Evolutionary conservation across 2,329 filamentous ascomycete species (phyloP), one percentile per base, ranked within the genome.

Genomic region (Clonostachys rosea): DNA sequence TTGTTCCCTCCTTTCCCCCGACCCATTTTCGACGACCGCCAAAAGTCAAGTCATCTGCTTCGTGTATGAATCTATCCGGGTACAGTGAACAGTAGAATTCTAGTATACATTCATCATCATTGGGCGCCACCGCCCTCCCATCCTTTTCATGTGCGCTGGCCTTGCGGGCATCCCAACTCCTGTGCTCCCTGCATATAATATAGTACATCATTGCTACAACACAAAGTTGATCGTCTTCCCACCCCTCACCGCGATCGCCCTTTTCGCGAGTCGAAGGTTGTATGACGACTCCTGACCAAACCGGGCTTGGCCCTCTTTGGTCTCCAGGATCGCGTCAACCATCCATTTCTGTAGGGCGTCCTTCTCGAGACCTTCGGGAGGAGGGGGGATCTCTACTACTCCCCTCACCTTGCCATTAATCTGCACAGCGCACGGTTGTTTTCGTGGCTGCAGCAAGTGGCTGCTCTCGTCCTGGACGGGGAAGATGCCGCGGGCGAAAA

Each of bases 151-250:
- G 24, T 30, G 24, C 6, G 24, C 4, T 30, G 24, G 2, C 24
- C 24, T 30, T 30, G 24, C 9, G 8, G 24, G 24, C 24, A 30
- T 30, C 24, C 18, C 24, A 30, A 30, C 20, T 34, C 42, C n/a
- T 14, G 20, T 20, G 20, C 17, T 11, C n/a, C 20, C 45, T 14
- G 24, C 46, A 46, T 52, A 30, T 30, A 30, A 46, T 52, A 30
- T 30, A 30, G 6, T 30, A 30, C 24, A 30, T 30, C 24, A 30
- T 30, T 30, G 24, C 24, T 64, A 73, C 49, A 83, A 52, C 45
- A 94, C 83, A 73, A 91, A 86, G 66, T 91, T 95, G 30, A 92
- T 77, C 44, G 88, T 72, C 62, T 76, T 83, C 12, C 87, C 87
- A 2, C 75, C 78, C 48, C 74, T 74, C 12, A 88, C 83, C 12